Base-by-base conservation (phyloP, 805 yeast species). In the Blastobotrys chiropterorum region DNA sequence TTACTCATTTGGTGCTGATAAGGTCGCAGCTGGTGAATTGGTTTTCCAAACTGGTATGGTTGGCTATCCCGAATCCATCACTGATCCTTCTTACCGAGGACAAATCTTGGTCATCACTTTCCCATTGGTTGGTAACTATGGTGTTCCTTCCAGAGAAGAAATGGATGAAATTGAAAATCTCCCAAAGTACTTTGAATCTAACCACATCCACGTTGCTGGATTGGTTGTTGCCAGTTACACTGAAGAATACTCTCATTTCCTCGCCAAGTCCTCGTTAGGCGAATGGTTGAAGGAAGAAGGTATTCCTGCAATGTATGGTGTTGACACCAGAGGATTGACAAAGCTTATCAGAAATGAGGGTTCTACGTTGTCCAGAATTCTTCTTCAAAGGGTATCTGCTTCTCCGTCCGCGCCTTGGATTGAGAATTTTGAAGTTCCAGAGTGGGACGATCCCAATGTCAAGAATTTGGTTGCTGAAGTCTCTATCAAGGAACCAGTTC, bases 41-140 rank as follows among this genome's bases (percentile, higher is more conserved):
- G 99, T 94, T 55, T 94, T 94, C 82, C 98, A 95, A 73, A 94
- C 99, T 57, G 98, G 99, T 76, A 90, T 94, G 97, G 98, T 94
- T 62, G 99, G 99, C 56, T 94, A 94, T 70, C 99, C 98, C 42
- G 99, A 94, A 72, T 83, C 97, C 49, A 81, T 94, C 70, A 90
- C 99, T 41, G 99, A 94, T 72, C 99, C 99, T 55, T 94, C 98
- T 44, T 94, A 94, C 72, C 90, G 87, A 67, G 99, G 99, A 58
- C 99, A 94, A 74, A 92, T 94, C 66, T 65, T 94, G 68, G 97
- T 94, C 58, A 86, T 94, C 71, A 94, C 99, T 50, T 94, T 83
- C 71, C 99, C 99, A 22, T 77, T 94, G 63, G 96, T 94, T 48
- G 99, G 99, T 69, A 94, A 94, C 77, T 94, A 94, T 72, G 99